Evolutionary conservation across 225 moss, liverwort and hornwort genomes (phyloP).

Genomic region (Climacium dendroides): DNA sequence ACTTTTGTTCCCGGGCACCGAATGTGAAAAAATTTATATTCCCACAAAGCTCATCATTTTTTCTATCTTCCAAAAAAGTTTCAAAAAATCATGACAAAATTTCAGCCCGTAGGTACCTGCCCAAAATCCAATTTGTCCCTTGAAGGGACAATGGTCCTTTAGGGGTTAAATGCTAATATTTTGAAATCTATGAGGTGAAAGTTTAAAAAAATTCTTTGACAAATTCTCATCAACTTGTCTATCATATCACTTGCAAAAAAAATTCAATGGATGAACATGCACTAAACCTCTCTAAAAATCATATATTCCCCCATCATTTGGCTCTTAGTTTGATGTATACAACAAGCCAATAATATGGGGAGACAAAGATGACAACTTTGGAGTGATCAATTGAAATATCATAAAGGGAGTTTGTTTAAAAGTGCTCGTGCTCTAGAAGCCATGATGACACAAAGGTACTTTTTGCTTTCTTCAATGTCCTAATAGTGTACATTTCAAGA

Average conservation of each 20-base stretch:
- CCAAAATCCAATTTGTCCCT: too few relatives aligned
- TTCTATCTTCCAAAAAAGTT: too few relatives aligned
- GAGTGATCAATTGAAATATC: neutral
- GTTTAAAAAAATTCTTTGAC: neutral
- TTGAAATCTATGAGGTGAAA: neutral
- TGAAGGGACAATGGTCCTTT: too few relatives aligned
- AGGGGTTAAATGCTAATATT: accelerated
- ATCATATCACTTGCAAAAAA: accelerated
- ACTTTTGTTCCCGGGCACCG: too few relatives aligned
- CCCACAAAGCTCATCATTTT: too few relatives aligned
- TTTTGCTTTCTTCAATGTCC: neutral
- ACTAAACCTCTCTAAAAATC: accelerated
- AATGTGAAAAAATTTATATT: too few relatives aligned
- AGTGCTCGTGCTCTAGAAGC: accelerated
- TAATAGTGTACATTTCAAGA: neutral
- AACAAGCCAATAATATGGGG: too few relatives aligned
- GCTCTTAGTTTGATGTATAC: neutral
- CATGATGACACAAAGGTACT: neutral
- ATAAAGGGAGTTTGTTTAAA: too few relatives aligned
- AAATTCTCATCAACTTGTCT: neutral
- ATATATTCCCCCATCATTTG: neutral
- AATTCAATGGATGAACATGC: too few relatives aligned
- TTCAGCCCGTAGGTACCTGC: too few relatives aligned
- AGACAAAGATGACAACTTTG: too few relatives aligned
- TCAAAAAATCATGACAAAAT: too few relatives aligned